Evolutionary conservation across 805 yeast species (phyloP), one percentile per base, ranked within the genome.

Genomic region (Cyberlindnera nakhonratchasimensis): DNA sequence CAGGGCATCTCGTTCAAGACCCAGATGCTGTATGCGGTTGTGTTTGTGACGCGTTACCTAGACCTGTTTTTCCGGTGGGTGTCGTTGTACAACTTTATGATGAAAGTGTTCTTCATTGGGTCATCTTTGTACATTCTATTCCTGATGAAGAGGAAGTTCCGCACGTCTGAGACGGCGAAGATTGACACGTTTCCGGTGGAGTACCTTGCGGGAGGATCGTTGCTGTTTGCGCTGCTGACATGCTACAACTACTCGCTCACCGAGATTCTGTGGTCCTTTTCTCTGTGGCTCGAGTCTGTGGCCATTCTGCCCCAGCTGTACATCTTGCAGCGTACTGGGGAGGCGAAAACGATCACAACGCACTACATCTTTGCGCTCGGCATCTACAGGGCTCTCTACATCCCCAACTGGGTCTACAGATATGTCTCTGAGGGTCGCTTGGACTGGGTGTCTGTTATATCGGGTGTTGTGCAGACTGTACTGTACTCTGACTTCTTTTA

Each of bases 311-410:
- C 99, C 5, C 99, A 93, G 66, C 70, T 93, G 60, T 89, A 83
- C 63, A 77, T 93, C 78, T 71, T 93, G 45, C 96, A 90, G 59
- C 82, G 84, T 51, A 80, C 91, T 2, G 96, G 96, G 14, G 84
- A 85, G 55, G 90, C 96, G 4, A 85, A 86, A 61, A 76, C 86
- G 48, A 72, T 93, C 58, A 93, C 98, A 3, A 75, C 83, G 38
- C 97, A 93, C 64, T 93, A 93, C 64, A 87, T 93, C 48, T 90
- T 91, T 63, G 96, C 97, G 1, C 70, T 93, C 59, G 99, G 99
- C 13, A 53, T 84, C 3, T 93, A 93, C 71, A 74, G 99, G 53
- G 85, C 91, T 0, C 70, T 93, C 39, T 93, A 93, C 62, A 79
- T 93, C 53, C 95, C 96, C 51, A 93, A 91, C 66, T 93, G 99